phyloP scores from a whole-genome alignment of 192 early-diverging fungal species.

The Piromyces sp. region DNA sequence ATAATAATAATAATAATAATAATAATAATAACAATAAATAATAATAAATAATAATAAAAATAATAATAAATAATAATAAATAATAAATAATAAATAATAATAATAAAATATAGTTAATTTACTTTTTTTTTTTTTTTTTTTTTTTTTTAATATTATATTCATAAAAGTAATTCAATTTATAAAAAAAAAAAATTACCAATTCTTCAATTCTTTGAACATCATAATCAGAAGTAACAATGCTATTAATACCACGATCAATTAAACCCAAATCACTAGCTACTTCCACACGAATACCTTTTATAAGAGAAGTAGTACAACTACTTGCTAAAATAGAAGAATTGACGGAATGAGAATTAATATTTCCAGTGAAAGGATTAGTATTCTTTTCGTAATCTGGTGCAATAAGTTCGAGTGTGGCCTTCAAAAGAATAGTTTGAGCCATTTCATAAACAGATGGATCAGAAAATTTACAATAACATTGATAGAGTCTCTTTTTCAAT shows the following conservation, averaged over 20 bases:
- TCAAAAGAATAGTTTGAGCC: constrained; percentile 13
- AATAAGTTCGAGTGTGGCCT: constrained; percentile 17
- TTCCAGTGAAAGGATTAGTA: neutral
- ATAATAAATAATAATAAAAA: no score
- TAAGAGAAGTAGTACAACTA: constrained; percentile 9
- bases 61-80: no score
- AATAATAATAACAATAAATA: no score
- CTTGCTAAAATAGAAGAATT: neutral
- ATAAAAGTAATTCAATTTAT: no score
- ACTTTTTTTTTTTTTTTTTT: no score
- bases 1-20: no score
- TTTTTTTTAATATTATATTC: no score
- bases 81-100: no score
- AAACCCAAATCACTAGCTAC: constrained; percentile 11
- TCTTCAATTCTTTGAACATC: constrained; percentile 20
- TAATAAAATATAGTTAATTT: no score
- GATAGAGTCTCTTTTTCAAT: constrained; percentile 44
- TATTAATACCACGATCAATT: constrained; percentile 15
- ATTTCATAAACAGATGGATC: constrained; percentile 17
- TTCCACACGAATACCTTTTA: constrained; percentile 6
- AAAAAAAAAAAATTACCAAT: constrained; percentile 10
- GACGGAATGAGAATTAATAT: neutral
- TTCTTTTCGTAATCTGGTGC: constrained; percentile 24
- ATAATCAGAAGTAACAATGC: constrained; percentile 7
- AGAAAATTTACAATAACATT: constrained; percentile 31